These are phyloP conservation scores for Ogataea nitratoaversa DNA, from an alignment of 805 yeast species.

Conservation along the genomic window DNA sequence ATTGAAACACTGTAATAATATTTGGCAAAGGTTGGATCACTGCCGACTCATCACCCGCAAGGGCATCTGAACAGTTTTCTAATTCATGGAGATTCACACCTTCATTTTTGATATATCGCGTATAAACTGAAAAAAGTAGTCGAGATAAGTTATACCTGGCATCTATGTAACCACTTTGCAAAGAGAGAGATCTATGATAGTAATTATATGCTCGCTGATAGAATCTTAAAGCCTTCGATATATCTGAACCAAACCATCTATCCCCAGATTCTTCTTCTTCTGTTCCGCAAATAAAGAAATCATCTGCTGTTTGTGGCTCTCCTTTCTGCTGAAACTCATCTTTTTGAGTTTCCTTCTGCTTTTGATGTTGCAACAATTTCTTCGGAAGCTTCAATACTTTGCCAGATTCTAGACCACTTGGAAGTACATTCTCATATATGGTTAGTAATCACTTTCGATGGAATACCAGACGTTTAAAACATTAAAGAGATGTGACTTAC, in stretches of 20 bases:
- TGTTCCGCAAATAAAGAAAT: constrained; percentile 51
- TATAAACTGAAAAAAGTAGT: constrained; percentile 54
- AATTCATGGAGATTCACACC: constrained; percentile 35
- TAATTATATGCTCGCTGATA: constrained; percentile 52
- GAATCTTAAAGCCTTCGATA: constrained; percentile 59
- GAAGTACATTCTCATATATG: too few relatives aligned
- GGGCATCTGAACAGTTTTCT: constrained; percentile 30
- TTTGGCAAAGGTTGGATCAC: constrained; percentile 37
- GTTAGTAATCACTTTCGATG: too few relatives aligned
- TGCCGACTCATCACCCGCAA: constrained; percentile 25
- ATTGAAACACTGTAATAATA: constrained; percentile 38
- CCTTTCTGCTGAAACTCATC: background rate
- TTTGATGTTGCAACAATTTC: constrained; percentile 6
- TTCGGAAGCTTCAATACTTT: constrained; percentile 14
- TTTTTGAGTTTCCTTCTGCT: constrained; percentile 5
- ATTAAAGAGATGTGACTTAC: too few relatives aligned
- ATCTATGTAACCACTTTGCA: constrained; percentile 34
- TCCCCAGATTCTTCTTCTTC: constrained; percentile 72
- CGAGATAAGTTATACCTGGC: constrained; percentile 57
- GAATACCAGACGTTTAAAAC: too few relatives aligned
- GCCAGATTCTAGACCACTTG: constrained; percentile 5
- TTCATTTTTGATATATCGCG: constrained; percentile 44
- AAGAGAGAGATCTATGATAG: constrained; percentile 37
- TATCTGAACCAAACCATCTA: constrained; percentile 64
- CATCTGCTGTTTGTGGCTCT: constrained; percentile 43